Evolutionary conservation across 2,329 filamentous ascomycete genomes (phyloP).

Genomic region (Penicillium sp.): DNA sequence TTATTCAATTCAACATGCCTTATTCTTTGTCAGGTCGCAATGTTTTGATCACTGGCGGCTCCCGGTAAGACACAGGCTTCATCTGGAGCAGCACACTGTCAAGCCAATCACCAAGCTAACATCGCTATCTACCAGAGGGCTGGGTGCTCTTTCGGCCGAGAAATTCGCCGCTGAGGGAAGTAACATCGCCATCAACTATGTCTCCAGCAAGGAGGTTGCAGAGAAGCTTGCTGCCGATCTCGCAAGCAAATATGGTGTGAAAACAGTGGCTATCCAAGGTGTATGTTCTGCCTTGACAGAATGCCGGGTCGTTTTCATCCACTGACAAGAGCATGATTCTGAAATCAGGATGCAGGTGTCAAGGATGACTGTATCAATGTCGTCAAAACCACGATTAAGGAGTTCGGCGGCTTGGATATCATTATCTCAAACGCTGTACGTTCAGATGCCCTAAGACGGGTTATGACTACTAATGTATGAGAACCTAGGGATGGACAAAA

Average conservation of each 20-base stretch:
- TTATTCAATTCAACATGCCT: constrained; percentile 48
- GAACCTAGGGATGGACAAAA: constrained; percentile 61
- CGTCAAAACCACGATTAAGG: constrained; percentile 56
- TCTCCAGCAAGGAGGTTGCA: constrained; percentile 58
- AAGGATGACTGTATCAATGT: constrained; percentile 57
- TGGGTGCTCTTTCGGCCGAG: constrained; percentile 65
- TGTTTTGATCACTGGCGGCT: constrained; percentile 62
- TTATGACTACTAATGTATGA: background rate
- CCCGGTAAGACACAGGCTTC: constrained; percentile 48
- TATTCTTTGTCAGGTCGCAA: constrained; percentile 61
- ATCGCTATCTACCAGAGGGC: constrained; percentile 51
- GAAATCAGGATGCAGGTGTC: constrained; percentile 56
- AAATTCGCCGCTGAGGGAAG: constrained; percentile 66
- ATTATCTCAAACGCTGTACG: constrained; percentile 69
- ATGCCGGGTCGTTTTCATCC: background rate
- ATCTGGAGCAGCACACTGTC: background rate
- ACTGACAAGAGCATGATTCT: constrained; percentile 7
- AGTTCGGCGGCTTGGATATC: constrained; percentile 69
- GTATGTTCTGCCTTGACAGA: constrained; percentile 34
- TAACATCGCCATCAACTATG: constrained; percentile 71
- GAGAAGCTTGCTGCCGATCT: constrained; percentile 56
- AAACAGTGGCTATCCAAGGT: constrained; percentile 58
- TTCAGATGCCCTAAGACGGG: background rate
- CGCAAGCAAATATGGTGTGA: constrained; percentile 48
- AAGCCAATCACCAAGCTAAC: constrained; percentile 3